Percentiles rank a stretch among this genome's conserved stretches.
Conservation (phyloP, 2,329 filamentous ascomycete genomes). For the Camptophora hylomeconis region DNA sequence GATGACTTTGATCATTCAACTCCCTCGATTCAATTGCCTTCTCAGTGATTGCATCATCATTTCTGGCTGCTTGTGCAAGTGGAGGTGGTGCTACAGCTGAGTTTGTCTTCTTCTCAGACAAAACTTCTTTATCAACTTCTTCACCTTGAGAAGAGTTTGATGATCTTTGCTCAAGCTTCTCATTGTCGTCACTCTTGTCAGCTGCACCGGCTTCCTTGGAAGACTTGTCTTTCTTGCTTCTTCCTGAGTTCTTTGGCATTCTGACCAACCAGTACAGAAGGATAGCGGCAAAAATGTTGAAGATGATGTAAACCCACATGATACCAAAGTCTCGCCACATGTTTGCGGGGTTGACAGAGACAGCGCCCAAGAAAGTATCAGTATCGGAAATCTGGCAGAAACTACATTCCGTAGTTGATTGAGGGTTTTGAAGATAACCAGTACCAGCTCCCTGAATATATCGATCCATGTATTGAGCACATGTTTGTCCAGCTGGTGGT, state of each 20-base stretch:
- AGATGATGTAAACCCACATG: slow-evolving; percentile 52
- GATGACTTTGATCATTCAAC: no score
- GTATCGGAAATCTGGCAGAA: slow-evolving; percentile 36
- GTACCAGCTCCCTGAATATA: slow-evolving; percentile 34
- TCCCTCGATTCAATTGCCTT: no score
- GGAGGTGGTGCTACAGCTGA: no score
- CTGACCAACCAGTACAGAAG: slow-evolving; percentile 50
- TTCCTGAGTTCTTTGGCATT: slow-evolving; percentile 37
- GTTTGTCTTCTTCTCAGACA: no score
- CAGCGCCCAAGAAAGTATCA: slow-evolving; percentile 33
- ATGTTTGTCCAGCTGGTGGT: slow-evolving; percentile 46
- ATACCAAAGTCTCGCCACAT: slow-evolving; percentile 61
- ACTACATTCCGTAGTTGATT: slow-evolving; percentile 32
- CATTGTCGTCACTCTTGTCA: no score
- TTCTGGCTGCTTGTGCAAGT: no score
- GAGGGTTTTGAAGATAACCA: slow-evolving; percentile 42
- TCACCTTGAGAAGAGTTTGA: no score
- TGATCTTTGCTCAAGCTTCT: no score
- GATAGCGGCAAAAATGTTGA: slow-evolving; percentile 49
- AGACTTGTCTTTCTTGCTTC: slow-evolving; percentile 11
- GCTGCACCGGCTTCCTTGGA: no score
- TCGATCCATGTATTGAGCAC: slow-evolving; percentile 41
- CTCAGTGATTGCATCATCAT: no score
- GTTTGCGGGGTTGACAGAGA: slow-evolving; percentile 31
- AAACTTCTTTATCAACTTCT: no score